These are phyloP conservation scores for Mariannaea elegans DNA, from an alignment of 2,329 filamentous ascomycete genomes.

Conservation along the genomic window DNA sequence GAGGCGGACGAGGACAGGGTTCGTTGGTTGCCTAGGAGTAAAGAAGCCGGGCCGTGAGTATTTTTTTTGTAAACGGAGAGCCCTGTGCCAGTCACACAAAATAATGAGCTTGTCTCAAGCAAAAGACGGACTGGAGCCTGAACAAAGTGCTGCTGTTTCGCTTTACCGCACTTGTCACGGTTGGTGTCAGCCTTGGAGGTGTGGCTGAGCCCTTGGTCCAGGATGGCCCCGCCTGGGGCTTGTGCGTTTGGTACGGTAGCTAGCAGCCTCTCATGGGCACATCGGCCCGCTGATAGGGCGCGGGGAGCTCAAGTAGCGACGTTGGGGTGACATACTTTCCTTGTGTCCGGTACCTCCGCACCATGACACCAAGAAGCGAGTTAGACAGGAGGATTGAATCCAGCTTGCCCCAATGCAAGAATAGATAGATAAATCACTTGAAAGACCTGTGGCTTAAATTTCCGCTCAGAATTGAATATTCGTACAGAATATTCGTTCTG, in stretches of 20 bases:
- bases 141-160: constrained; percentile 32
- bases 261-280: neutral
- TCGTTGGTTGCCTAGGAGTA: neutral
- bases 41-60: neutral
- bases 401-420: too few species aligned
- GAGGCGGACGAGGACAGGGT: neutral
- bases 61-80: neutral
- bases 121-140: constrained; percentile 41
- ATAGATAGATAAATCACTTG: too few species aligned
- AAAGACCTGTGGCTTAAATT: too few species aligned
- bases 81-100: neutral
- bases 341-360: neutral
- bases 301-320: constrained; percentile 32
- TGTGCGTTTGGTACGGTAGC: constrained; percentile 16
- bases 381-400: too few species aligned
- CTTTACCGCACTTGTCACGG: constrained; percentile 32
- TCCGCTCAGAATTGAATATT: too few species aligned
- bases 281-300: neutral
- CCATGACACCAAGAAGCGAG: neutral
- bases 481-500: too few species aligned
- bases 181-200: constrained; percentile 43
- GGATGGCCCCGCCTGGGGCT: constrained; percentile 33
- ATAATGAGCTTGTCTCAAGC: constrained; percentile 35
- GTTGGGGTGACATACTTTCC: constrained; percentile 31
- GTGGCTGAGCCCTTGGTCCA: constrained; percentile 38